These are phyloP conservation scores for Ajuga chamaepitys DNA, from an alignment of 257 asterid species.

Conservation along the genomic window DNA sequence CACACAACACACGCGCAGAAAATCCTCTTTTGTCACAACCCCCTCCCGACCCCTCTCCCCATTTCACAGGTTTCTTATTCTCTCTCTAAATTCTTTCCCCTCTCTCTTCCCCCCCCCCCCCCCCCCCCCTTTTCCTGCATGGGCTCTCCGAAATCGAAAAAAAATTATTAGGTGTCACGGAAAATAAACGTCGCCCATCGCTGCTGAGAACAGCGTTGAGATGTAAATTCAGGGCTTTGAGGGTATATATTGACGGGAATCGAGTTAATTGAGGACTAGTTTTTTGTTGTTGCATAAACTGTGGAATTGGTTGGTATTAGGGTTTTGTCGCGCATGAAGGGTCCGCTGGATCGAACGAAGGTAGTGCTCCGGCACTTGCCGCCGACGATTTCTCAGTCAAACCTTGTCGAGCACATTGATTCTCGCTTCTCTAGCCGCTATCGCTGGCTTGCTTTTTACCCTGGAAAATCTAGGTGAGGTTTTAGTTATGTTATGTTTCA, in stretches of 20 bases:
- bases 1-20: conserved; percentile 11
- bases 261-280: conserved; percentile 12
- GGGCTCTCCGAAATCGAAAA: conserved; percentile 33
- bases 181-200: background rate
- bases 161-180: conserved; percentile 40
- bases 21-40: conserved; percentile 23
- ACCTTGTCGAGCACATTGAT: conserved; percentile 78
- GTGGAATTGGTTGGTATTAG: conserved; percentile 37
- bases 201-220: conserved; percentile 18
- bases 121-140: conserved; percentile 28
- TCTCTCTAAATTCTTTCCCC: conserved; percentile 16
- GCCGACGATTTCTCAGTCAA: conserved; percentile 87
- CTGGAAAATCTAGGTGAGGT: conserved; percentile 73
- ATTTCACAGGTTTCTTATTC: conserved; percentile 5
- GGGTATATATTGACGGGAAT: conserved; percentile 24
- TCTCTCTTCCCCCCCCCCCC: conserved; percentile 23
- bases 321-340: conserved; percentile 86
- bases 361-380: conserved; percentile 99
- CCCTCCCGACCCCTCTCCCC: conserved; percentile 20
- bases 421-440: conserved; percentile 82
- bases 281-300: conserved; percentile 11
- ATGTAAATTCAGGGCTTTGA: conserved; percentile 43
- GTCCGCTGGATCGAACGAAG: conserved; percentile 88
- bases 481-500: conserved; percentile 10
- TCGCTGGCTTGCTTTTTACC: conserved; percentile 65